Evolutionary conservation across 345 rosid species (phyloP).

Genomic region (Cardamine resedifolia): DNA sequence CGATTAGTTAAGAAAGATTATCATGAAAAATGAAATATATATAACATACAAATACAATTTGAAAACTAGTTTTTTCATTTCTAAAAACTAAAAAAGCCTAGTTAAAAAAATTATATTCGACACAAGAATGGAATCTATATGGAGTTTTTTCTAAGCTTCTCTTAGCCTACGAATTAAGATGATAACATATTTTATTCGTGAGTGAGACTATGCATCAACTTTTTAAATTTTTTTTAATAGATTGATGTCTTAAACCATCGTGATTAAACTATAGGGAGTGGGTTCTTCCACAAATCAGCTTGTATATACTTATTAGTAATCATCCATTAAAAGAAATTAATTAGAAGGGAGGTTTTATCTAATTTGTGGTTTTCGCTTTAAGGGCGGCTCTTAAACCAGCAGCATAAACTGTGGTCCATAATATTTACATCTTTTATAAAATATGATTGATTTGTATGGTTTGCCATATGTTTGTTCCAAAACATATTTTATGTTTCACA

Average conservation of each 20-base stretch:
- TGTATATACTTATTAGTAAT: not conserved
- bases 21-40: not conserved
- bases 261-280: constrained; percentile 16
- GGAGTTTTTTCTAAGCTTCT: no score
- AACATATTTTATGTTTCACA: not conserved
- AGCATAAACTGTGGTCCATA: not conserved
- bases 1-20: not conserved
- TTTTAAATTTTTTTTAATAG: not conserved
- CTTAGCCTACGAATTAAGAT: no score
- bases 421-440: not conserved
- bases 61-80: not conserved
- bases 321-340: not conserved
- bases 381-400: constrained; percentile 27
- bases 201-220: constrained; percentile 17
- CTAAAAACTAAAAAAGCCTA: not conserved
- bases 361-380: constrained; percentile 23
- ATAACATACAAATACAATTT: not conserved
- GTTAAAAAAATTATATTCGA: not conserved
- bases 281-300: constrained; percentile 1
- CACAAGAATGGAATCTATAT: not conserved
- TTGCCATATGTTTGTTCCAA: not conserved
- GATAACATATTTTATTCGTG: no score
- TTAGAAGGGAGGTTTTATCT: constrained; percentile 8
- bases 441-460: not conserved
- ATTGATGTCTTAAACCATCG: constrained; percentile 1